Conservation (phyloP, 768 basidiomycete genomes). For the Termitomyces sp. region DNA sequence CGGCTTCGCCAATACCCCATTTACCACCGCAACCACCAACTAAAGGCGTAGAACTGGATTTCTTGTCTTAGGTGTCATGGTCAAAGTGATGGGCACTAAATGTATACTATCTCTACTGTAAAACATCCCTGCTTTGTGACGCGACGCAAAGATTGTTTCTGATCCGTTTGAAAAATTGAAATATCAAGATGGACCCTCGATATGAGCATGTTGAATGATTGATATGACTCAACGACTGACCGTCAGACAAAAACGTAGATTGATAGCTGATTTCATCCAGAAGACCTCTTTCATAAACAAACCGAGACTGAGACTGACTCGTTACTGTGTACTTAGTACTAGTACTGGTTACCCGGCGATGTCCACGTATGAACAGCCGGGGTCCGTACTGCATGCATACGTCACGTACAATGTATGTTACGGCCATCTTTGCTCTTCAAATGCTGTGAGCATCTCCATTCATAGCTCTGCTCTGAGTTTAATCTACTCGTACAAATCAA, state of each 20-base stretch:
- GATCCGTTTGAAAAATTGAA: no score
- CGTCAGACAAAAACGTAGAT: background rate
- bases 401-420: no score
- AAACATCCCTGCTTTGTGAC: no score
- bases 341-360: no score
- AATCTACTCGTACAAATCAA: background rate
- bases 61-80: background rate
- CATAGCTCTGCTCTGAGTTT: background rate
- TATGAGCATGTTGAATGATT: no score
- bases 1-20: conserved; percentile 48
- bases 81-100: background rate
- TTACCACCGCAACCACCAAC: conserved; percentile 40
- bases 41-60: conserved; percentile 11
- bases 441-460: no score
- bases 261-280: background rate
- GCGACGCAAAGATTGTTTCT: no score
- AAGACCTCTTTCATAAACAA: background rate
- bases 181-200: no score
- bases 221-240: background rate
- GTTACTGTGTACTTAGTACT: no score
- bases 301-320: background rate
- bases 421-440: no score
- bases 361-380: no score
- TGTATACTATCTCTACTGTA: background rate
- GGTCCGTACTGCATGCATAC: no score